Evolutionary conservation across 2,329 filamentous ascomycete species (phyloP), one percentile per base, ranked within the genome.

Genomic region (Torrubiellomyces zombiae): DNA sequence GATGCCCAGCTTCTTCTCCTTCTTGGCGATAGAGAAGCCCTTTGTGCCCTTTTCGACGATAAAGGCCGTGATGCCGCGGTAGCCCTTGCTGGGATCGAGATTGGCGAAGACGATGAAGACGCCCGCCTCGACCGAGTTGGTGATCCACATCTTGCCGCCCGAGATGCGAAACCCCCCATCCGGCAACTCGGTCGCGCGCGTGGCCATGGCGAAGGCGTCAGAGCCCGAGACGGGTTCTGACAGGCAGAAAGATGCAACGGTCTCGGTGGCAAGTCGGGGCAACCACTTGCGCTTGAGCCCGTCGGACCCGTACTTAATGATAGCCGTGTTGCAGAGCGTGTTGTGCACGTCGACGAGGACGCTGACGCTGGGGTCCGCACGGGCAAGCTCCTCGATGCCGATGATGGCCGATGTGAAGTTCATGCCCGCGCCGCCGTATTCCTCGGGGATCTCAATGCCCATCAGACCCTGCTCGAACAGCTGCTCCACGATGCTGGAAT

Each of bases 61-160:
- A 49, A 98, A 98, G 26, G 89, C 89, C 2, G 83, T 85, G 53
- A 98, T 98, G 30, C 89, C 89, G 55, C 85, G 86, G 66, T 98
- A 94, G 26, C 83, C 86, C 58, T 86, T 83, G 56, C 70, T 75
- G 1, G 77, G 85, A 47, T 94, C 76, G 19, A 98, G 62, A 56
- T 94, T 98, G 44, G 89, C 89, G 47, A 98, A 98, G 30, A 98
- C 89, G 44, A 98, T 86, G 59, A 94, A 98, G 60, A 95, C 76
- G 31, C 74, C 73, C 12, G 89, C 78, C 57, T 98, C 89, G 59
- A 86, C 75, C 25, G 79, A 77, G 64, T 98, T 98, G 35, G 89
- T 98, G 55, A 98, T 98, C 89, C 89, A 98, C 89, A 98, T 98
- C 69, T 98, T 98, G 52, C 71, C 74, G 24, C 89, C 89, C 32